Conservation (phyloP, 305 asterid species). For the Stenogyne calaminthoides region DNA sequence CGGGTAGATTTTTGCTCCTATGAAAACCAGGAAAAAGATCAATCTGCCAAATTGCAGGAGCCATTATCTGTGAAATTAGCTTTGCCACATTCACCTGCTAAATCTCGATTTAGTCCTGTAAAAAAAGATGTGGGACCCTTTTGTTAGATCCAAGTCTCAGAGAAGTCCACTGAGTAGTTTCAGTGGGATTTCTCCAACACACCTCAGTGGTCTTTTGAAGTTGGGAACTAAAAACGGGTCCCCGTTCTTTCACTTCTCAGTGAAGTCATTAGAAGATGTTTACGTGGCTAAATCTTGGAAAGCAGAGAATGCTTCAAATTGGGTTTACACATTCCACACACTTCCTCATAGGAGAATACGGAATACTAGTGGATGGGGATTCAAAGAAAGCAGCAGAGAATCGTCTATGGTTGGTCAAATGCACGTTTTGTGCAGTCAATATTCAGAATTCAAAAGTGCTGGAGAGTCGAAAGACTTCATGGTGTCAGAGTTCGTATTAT, state of each 20-base stretch:
- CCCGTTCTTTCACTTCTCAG: conserved; percentile 68
- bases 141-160: conserved; percentile 59
- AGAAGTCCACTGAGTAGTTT: conserved; percentile 47
- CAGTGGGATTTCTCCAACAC: conserved; percentile 56
- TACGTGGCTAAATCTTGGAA: conserved; percentile 70
- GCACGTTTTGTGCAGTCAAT: conserved; percentile 65
- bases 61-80: conserved; percentile 51
- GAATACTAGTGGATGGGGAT: conserved; percentile 20
- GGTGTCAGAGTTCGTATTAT: conserved; percentile 74
- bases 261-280: conserved; percentile 61
- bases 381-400: conserved; percentile 46
- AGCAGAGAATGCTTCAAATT: conserved; percentile 48
- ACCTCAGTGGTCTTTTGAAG: conserved; percentile 70
- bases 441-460: conserved; percentile 46
- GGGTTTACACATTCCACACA: conserved; percentile 81
- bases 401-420: conserved; percentile 66
- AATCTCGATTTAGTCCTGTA: conserved; percentile 48
- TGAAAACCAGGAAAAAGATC: conserved; percentile 28
- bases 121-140: conserved; percentile 61
- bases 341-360: conserved; percentile 58
- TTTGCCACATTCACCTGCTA: conserved; percentile 56
- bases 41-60: conserved; percentile 37
- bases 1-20: conserved; percentile 1
- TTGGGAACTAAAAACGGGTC: conserved; percentile 50
- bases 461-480: conserved; percentile 54